Percentiles rank a stretch among this genome's conserved stretches.
phyloP scores from a whole-genome alignment of 192 early-diverging fungal species.

The Spinellus fusiger region DNA sequence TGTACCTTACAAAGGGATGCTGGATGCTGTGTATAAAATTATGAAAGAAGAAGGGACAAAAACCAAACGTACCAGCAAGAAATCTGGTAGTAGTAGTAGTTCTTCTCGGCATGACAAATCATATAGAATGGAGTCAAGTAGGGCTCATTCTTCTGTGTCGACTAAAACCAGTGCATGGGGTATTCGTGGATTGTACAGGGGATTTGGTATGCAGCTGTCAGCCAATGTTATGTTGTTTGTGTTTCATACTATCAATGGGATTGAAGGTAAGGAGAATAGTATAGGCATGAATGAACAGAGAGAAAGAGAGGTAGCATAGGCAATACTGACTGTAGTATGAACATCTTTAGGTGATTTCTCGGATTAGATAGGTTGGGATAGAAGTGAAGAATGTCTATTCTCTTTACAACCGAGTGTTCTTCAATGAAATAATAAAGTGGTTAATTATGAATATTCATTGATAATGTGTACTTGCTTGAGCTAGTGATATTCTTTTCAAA shows the following conservation, averaged over 20 bases:
- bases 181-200: constrained; percentile 60
- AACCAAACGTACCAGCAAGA: neutral
- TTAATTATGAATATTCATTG: no score
- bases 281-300: no score
- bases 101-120: neutral
- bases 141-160: no score
- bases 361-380: no score
- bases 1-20: constrained; percentile 61
- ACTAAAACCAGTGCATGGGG: constrained; percentile 37
- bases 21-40: constrained; percentile 60
- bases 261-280: constrained; percentile 34
- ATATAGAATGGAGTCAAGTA: constrained; percentile 1
- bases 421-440: no score
- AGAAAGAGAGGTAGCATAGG: no score
- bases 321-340: no score
- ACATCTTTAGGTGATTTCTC: no score
- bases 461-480: no score
- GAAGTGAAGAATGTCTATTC: no score
- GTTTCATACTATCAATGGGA: constrained; percentile 43
- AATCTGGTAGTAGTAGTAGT: neutral
- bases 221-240: constrained; percentile 50
- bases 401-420: no score
- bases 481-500: no score
- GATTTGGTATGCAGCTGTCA: constrained; percentile 52
- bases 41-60: constrained; percentile 63